phyloP scores from a whole-genome alignment of 1,284 basidiomycete species.

The Wallemia ichthyophaga region DNA sequence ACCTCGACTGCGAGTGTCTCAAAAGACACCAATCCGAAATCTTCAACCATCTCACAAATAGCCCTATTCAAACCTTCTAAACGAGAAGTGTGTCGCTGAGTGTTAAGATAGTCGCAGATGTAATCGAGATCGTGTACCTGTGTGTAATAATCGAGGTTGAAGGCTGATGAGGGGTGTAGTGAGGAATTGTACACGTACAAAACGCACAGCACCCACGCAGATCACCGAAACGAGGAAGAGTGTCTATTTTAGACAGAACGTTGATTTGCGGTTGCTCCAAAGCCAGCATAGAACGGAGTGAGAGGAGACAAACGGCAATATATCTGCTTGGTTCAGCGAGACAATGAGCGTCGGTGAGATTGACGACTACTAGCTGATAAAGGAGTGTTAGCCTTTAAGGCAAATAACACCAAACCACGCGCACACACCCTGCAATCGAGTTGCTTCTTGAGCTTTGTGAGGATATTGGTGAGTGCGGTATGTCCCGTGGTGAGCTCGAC shows the following conservation, averaged over 20 bases:
- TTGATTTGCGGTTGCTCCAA: slow-evolving; percentile 92
- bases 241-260: slow-evolving; percentile 81
- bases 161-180: slow-evolving; percentile 26
- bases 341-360: slow-evolving; percentile 86
- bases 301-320: slow-evolving; percentile 66
- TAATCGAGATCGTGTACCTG: slow-evolving; percentile 88
- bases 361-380: slow-evolving; percentile 58
- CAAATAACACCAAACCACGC: not conserved
- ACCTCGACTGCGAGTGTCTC: slow-evolving; percentile 90
- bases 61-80: slow-evolving; percentile 57
- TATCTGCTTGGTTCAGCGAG: slow-evolving; percentile 90
- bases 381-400: not conserved
- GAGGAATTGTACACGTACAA: slow-evolving; percentile 1
- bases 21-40: slow-evolving; percentile 79
- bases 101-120: slow-evolving; percentile 37
- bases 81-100: slow-evolving; percentile 28
- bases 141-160: slow-evolving; percentile 93
- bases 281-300: slow-evolving; percentile 87
- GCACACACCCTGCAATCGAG: slow-evolving; percentile 49
- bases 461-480: slow-evolving; percentile 48
- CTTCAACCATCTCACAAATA: slow-evolving; percentile 71
- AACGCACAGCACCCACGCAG: slow-evolving; percentile 34
- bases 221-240: slow-evolving; percentile 58
- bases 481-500: slow-evolving; percentile 95
- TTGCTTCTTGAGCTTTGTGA: slow-evolving; percentile 35